These are phyloP conservation scores for Dactylis glomerata DNA, from an alignment of 176 grass and related monocot genomes.

Conservation along the genomic window DNA sequence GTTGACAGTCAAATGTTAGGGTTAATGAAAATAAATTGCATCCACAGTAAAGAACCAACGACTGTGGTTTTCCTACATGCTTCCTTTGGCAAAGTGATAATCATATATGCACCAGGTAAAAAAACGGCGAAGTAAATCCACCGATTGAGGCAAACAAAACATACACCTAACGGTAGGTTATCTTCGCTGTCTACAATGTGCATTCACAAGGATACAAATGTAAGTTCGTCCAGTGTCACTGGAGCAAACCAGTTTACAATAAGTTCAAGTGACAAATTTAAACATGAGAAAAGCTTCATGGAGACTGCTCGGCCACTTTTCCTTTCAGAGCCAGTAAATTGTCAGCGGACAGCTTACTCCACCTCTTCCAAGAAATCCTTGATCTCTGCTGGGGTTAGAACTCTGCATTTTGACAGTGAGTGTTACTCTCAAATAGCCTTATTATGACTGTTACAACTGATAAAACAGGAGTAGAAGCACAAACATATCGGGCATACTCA, in stretches of 20 bases:
- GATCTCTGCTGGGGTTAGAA: slow-evolving; percentile 88
- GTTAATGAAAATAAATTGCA: background rate
- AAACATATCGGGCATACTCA: background rate
- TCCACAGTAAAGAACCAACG: background rate
- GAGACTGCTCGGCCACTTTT: background rate
- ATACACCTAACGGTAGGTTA: background rate
- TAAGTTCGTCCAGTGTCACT: background rate
- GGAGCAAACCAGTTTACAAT: slow-evolving; percentile 36
- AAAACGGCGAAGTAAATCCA: background rate
- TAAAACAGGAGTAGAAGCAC: background rate
- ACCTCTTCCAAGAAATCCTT: slow-evolving; percentile 97
- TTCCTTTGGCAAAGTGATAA: background rate
- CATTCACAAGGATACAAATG: slow-evolving; percentile 13
- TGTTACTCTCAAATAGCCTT: background rate
- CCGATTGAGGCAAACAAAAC: slow-evolving; percentile 4
- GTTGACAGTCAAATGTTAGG: background rate
- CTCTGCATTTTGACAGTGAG: slow-evolving; percentile 54
- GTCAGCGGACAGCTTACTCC: background rate
- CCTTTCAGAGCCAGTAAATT: background rate
- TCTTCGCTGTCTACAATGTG: slow-evolving; percentile 12
- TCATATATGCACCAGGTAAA: background rate
- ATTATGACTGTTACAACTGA: background rate
- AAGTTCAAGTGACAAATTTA: slow-evolving; percentile 15
- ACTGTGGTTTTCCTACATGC: background rate
- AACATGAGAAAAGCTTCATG: slow-evolving; percentile 23